Evolutionary conservation across 164 flowering plant species (phyloP).

Genomic region (Chimonanthus salicifolius): DNA sequence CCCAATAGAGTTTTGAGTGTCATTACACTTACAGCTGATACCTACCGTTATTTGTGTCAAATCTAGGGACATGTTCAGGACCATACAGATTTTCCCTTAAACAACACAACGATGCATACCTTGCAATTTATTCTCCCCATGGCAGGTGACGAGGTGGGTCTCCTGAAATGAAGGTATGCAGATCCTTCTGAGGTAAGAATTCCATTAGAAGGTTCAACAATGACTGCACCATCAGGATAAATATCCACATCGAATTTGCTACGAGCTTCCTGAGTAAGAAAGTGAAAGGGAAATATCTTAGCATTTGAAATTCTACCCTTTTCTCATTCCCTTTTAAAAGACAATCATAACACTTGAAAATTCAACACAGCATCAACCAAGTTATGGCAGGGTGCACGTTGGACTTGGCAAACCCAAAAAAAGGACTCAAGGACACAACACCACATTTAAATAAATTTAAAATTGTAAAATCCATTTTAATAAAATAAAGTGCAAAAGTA

Average conservation of each 20-base stretch:
- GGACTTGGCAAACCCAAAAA: too few species aligned
- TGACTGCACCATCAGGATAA: constrained; percentile 61
- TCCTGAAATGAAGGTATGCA: constrained; percentile 56
- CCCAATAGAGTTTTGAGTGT: too few species aligned
- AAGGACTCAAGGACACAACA: too few species aligned
- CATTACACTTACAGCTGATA: too few species aligned
- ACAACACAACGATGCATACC: constrained; percentile 35
- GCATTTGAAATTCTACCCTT: not conserved
- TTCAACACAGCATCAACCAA: not conserved
- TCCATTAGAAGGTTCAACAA: constrained; percentile 66
- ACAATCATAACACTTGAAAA: not conserved
- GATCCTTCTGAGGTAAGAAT: constrained; percentile 62
- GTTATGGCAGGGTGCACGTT: too few species aligned
- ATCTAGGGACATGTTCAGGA: too few species aligned
- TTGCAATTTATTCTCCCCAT: constrained; percentile 69
- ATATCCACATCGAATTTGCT: constrained; percentile 68
- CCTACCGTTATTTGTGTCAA: too few species aligned
- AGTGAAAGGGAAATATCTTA: constrained; percentile 1
- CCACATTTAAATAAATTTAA: too few species aligned
- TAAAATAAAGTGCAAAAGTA: too few species aligned
- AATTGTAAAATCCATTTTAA: too few species aligned
- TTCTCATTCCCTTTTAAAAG: not conserved
- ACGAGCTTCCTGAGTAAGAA: constrained; percentile 68
- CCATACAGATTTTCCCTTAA: too few species aligned
- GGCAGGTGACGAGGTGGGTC: constrained; percentile 55